Evolutionary conservation across 2,329 filamentous ascomycete species (phyloP).

Genomic region (Chaetomium globosum): DNA sequence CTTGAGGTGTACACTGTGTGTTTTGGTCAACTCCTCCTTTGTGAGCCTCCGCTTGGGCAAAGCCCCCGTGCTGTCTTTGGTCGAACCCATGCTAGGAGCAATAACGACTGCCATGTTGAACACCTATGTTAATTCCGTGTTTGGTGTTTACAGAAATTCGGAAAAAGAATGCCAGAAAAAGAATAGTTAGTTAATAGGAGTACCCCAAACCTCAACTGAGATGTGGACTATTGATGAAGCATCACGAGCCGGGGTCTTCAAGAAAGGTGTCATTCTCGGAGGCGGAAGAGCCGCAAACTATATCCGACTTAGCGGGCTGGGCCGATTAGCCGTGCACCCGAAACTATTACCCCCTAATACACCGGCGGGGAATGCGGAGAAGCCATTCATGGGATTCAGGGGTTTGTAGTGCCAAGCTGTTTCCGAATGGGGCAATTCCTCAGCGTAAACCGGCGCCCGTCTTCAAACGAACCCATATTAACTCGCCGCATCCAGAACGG

Average conservation of each 20-base stretch:
- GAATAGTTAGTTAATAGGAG: neutral
- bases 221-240: slow-evolving; percentile 3
- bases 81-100: slow-evolving; percentile 20
- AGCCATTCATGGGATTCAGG: slow-evolving; percentile 20
- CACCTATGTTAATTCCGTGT: neutral
- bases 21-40: slow-evolving; percentile 36
- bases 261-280: slow-evolving; percentile 41
- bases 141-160: neutral
- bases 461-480: slow-evolving; percentile 11
- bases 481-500: neutral
- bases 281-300: slow-evolving; percentile 36
- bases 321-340: slow-evolving; percentile 33
- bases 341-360: slow-evolving; percentile 12
- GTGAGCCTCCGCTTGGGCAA: slow-evolving; percentile 31
- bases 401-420: slow-evolving; percentile 18
- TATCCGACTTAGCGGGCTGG: slow-evolving; percentile 34
- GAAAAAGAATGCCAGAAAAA: neutral
- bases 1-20: slow-evolving; percentile 36
- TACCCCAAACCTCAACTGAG: neutral
- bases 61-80: slow-evolving; percentile 14
- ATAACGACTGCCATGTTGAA: slow-evolving; percentile 20
- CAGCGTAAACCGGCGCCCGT: neutral
- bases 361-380: slow-evolving; percentile 27
- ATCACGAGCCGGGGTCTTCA: slow-evolving; percentile 17
- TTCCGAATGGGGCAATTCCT: slow-evolving; percentile 12